A percentile compares a stretch with the other conserved stretches of the same genome.
Conservation (phyloP, 140 eudicot genomes). For the Flaveria floridana region DNA sequence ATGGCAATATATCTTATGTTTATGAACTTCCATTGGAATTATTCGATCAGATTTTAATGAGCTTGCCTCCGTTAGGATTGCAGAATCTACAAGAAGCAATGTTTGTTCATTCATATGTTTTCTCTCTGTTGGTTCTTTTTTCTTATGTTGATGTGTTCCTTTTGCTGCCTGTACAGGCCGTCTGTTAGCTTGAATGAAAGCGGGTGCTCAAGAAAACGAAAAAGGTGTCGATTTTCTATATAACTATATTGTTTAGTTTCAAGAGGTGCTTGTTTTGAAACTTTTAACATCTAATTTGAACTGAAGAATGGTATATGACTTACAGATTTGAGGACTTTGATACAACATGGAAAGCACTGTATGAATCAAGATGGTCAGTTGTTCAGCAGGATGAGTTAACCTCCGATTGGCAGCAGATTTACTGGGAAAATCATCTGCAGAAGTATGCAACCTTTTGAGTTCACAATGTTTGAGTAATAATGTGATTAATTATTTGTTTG, state of each 20-base stretch:
- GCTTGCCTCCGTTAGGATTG: slow-evolving; percentile 61
- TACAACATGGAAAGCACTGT: slow-evolving; percentile 48
- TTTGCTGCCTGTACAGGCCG: slow-evolving; percentile 49
- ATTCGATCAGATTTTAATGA: slow-evolving; percentile 53
- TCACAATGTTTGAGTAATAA: not conserved
- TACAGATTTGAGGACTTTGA: slow-evolving; percentile 58
- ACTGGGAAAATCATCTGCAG: slow-evolving; percentile 87
- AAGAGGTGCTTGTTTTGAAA: slow-evolving; percentile 6
- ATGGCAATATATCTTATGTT: slow-evolving; percentile 44
- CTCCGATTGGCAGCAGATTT: slow-evolving; percentile 66
- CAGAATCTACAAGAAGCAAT: slow-evolving; percentile 56
- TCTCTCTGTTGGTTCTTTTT: not conserved
- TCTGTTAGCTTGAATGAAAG: slow-evolving; percentile 23
- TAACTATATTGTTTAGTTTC: not conserved
- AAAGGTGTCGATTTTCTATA: slow-evolving; percentile 46
- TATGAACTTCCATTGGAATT: slow-evolving; percentile 58
- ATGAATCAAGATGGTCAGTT: slow-evolving; percentile 50
- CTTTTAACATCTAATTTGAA: slow-evolving; percentile 8
- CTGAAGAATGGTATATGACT: slow-evolving; percentile 14
- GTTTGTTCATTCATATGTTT: slow-evolving; percentile 45
- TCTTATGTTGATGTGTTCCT: not conserved
- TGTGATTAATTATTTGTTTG: slow-evolving; percentile 4
- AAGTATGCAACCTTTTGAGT: slow-evolving; percentile 43
- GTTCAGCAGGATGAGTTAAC: slow-evolving; percentile 29
- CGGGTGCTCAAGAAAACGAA: slow-evolving; percentile 47